Evolutionary conservation across 1,284 basidiomycete species (phyloP).

Genomic region (Boletus sp.): DNA sequence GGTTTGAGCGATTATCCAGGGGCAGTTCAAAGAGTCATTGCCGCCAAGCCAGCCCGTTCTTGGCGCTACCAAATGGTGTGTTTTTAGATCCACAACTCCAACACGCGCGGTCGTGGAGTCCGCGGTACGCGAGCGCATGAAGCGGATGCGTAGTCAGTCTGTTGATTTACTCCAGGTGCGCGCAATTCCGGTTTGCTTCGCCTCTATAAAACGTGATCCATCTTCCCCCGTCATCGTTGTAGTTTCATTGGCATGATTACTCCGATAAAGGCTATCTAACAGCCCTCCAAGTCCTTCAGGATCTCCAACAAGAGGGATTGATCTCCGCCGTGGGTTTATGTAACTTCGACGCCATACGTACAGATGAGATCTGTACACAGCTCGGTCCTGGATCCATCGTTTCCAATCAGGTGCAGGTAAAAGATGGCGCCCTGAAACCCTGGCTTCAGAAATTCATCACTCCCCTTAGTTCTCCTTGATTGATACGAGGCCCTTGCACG

Average conservation of each 20-base stretch:
- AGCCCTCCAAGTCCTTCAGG: slow-evolving; percentile 55
- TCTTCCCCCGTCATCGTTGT: neutral
- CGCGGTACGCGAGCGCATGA: slow-evolving; percentile 66
- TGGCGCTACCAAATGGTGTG: slow-evolving; percentile 80
- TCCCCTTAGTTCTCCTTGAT: slow-evolving; percentile 70
- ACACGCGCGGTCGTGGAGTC: slow-evolving; percentile 56
- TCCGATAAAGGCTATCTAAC: slow-evolving; percentile 62
- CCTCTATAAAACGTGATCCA: neutral
- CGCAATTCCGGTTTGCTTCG: neutral
- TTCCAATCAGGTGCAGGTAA: slow-evolving; percentile 79
- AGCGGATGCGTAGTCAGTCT: slow-evolving; percentile 44
- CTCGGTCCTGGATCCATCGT: slow-evolving; percentile 65
- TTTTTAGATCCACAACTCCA: slow-evolving; percentile 56
- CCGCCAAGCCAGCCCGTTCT: slow-evolving; percentile 45
- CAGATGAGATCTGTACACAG: slow-evolving; percentile 74
- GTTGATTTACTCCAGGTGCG: slow-evolving; percentile 71
- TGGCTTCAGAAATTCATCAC: slow-evolving; percentile 13
- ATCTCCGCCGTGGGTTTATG: slow-evolving; percentile 70
- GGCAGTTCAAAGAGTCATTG: slow-evolving; percentile 56
- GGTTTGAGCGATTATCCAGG: slow-evolving; percentile 40
- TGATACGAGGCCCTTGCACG: slow-evolving; percentile 70
- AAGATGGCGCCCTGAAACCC: slow-evolving; percentile 7
- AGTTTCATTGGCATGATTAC: slow-evolving; percentile 85
- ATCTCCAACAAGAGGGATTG: slow-evolving; percentile 57
- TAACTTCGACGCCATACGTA: slow-evolving; percentile 73